Percentiles rank a stretch among this genome's conserved stretches.
These are phyloP conservation scores for Hygrophila difformis DNA, from an alignment of 257 asterid species.

Conservation along the genomic window DNA sequence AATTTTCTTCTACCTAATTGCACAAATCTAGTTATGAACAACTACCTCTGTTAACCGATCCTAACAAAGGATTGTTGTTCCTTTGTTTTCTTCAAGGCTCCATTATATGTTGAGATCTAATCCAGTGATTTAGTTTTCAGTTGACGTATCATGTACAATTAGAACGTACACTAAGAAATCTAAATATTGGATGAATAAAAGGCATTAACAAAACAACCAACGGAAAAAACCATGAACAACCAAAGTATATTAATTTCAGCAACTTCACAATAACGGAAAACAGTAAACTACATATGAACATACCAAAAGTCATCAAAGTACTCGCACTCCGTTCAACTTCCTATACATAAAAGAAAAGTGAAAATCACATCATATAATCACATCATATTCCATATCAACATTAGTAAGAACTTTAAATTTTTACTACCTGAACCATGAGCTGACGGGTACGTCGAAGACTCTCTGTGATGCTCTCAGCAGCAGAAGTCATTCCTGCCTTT, in stretches of 20 bases:
- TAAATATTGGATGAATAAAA: not conserved
- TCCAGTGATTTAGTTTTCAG: not conserved
- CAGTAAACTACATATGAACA: constrained; percentile 2
- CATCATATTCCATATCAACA: constrained; percentile 1
- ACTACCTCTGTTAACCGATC: not conserved
- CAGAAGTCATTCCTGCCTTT: constrained; percentile 94
- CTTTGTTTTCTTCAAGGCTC: no score
- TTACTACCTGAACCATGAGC: constrained; percentile 90
- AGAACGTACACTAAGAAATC: no score
- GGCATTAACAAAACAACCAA: not conserved
- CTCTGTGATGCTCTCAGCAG: constrained; percentile 94
- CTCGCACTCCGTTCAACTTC: constrained; percentile 88
- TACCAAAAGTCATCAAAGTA: constrained; percentile 89
- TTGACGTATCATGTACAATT: no score
- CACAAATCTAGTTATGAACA: not conserved
- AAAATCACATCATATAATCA: constrained; percentile 7
- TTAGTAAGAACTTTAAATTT: not conserved
- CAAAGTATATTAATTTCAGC: constrained; percentile 5
- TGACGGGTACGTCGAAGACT: constrained; percentile 93
- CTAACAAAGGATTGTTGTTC: no score
- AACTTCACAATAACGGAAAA: not conserved
- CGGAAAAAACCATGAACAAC: not conserved
- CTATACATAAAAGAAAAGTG: constrained; percentile 25
- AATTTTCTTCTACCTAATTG: not conserved
- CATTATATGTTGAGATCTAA: not conserved